phyloP scores from a whole-genome alignment of 2,329 filamentous ascomycete species.

The Penicillium rolfsii region DNA sequence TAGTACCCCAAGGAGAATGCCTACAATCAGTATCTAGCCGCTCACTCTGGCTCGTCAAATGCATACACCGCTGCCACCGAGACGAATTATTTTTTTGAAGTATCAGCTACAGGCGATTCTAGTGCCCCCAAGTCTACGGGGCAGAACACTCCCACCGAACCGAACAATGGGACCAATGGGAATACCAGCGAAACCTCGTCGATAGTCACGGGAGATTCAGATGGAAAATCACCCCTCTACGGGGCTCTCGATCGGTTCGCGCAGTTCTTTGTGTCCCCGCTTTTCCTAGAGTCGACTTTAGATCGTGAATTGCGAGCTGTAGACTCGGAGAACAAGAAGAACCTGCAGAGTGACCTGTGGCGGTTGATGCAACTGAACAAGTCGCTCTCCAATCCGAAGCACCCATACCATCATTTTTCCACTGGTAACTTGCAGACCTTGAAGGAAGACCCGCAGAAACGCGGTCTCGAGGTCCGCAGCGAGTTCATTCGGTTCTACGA shows the following conservation, averaged over 20 bases:
- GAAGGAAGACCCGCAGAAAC: slow-evolving; percentile 76
- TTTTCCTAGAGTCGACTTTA: slow-evolving; percentile 82
- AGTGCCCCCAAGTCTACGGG: slow-evolving; percentile 35
- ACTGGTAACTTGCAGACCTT: slow-evolving; percentile 87
- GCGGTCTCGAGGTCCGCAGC: slow-evolving; percentile 80
- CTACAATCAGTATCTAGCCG: slow-evolving; percentile 89
- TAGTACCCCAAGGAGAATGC: slow-evolving; percentile 92
- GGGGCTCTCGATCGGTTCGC: slow-evolving; percentile 89
- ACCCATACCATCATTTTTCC: slow-evolving; percentile 89
- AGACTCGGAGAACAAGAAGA: slow-evolving; percentile 97
- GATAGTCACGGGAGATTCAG: slow-evolving; percentile 26
- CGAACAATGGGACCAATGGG: slow-evolving; percentile 32
- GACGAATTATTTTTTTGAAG: slow-evolving; percentile 97
- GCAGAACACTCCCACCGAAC: slow-evolving; percentile 32
- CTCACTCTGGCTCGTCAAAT: slow-evolving; percentile 89
- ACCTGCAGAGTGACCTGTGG: slow-evolving; percentile 88
- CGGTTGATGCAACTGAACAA: slow-evolving; percentile 86
- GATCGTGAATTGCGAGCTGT: slow-evolving; percentile 87
- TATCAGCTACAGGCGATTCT: slow-evolving; percentile 72
- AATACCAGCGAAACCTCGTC: slow-evolving; percentile 20
- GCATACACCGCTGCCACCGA: slow-evolving; percentile 92
- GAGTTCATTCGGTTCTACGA: slow-evolving; percentile 93
- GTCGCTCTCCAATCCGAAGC: slow-evolving; percentile 80
- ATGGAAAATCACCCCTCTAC: slow-evolving; percentile 63
- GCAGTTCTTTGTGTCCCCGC: slow-evolving; percentile 87